phyloP scores from a whole-genome alignment of 2,329 filamentous ascomycete genomes.

The Penicillium sp. region DNA sequence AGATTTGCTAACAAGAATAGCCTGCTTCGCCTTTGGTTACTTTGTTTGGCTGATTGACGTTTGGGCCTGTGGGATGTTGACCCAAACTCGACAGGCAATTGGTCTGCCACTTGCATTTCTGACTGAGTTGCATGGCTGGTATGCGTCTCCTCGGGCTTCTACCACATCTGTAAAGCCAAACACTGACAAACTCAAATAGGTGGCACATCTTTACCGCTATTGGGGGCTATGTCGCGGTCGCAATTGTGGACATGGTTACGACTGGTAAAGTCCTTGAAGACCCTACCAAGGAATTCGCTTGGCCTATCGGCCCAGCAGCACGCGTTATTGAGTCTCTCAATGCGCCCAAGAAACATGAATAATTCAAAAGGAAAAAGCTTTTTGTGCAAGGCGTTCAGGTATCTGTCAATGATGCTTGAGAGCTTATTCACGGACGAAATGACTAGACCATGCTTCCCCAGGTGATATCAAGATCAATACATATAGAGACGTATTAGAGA shows the following conservation, averaged over 20 bases:
- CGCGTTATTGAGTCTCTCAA: constrained; percentile 4
- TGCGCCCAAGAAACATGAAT: background rate
- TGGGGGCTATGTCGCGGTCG: constrained; percentile 43
- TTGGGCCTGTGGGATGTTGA: constrained; percentile 34
- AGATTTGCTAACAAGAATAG: constrained; percentile 16
- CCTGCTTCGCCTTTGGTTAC: constrained; percentile 39
- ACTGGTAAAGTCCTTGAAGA: constrained; percentile 35
- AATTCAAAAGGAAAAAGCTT: background rate
- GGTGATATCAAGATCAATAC: too few species aligned
- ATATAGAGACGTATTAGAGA: too few species aligned
- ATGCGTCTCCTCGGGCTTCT: constrained; percentile 7
- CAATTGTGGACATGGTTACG: constrained; percentile 38
- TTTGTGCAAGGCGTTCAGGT: background rate
- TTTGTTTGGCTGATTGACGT: constrained; percentile 43
- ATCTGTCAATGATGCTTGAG: background rate
- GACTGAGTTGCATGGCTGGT: constrained; percentile 46
- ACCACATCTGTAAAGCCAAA: background rate
- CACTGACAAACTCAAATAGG: constrained; percentile 25
- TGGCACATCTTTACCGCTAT: constrained; percentile 46
- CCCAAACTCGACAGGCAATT: constrained; percentile 24
- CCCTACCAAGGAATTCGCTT: constrained; percentile 30
- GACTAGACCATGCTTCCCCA: too few species aligned
- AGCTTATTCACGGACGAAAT: background rate
- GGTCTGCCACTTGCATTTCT: constrained; percentile 42
- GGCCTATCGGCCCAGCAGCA: constrained; percentile 29